Evolutionary conservation across 2,329 filamentous ascomycete species (phyloP), one percentile per base, ranked within the genome.

Genomic region (Exophiala lecanii-corni): DNA sequence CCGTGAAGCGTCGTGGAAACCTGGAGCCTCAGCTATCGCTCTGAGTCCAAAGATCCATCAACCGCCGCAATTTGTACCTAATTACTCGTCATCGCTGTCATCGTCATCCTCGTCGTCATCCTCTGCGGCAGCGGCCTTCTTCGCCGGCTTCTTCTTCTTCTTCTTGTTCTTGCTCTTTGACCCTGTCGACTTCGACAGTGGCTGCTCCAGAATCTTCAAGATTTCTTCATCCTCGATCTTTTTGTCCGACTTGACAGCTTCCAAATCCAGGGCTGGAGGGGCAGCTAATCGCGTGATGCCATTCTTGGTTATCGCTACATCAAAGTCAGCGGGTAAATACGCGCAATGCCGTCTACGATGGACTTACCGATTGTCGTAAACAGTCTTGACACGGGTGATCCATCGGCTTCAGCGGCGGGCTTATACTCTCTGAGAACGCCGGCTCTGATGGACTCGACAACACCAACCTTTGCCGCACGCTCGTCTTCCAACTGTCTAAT

Each of bases 201-300:
- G 91, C 67, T 86, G 86, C 71, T 92, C 89, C 39, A 98, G 78
- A 54, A 97, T 91, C 76, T 92, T 87, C 58, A 97, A 81, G 55
- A 98, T 77, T 72, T 97, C 91, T 72, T 94, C 88, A 54, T 97
- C 91, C 55, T 82, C 84, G 61, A 98, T 95, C 79, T 96, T 96
- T 80, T 97, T 97, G 68, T 97, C 89, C 23, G 87, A 84, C 78
- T 95, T 84, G 75, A 84, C 80, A 73, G 89, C 89, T 63, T 76
- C 78, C 50, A 92, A 65, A 62, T 97, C 88, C 52, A 84, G 75
- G 16, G 82, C 66, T 50, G 86, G 81, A 23, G 92, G 83, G 18
- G 78, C 82, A 58, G 87, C 82, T 45, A 98, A 73, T 71, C 86
- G 87, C 62, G 85, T 88, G 60, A 98, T 74, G 56, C 92, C 92